Conservation (phyloP, 345 rosid genomes). For the Noccaea caerulescens region DNA sequence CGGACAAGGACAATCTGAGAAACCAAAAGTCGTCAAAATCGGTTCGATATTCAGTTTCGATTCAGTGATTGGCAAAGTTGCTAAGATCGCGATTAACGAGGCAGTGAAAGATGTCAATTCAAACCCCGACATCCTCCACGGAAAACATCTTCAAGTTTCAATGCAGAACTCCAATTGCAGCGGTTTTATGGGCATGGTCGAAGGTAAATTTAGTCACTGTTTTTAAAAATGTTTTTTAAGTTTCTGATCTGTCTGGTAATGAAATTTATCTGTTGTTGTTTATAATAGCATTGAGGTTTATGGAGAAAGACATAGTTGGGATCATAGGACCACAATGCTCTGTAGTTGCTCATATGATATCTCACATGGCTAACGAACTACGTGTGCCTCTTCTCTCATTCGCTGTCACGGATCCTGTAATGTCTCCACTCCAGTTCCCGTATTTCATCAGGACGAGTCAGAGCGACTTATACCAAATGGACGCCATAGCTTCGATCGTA, state of each 20-base stretch:
- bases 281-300: slow-evolving; percentile 68
- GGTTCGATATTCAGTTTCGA: slow-evolving; percentile 73
- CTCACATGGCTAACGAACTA: slow-evolving; percentile 77
- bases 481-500: slow-evolving; percentile 77
- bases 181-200: slow-evolving; percentile 85
- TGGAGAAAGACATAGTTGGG: slow-evolving; percentile 79
- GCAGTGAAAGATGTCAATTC: slow-evolving; percentile 91
- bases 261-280: slow-evolving; percentile 24
- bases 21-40: slow-evolving; percentile 67
- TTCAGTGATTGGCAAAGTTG: slow-evolving; percentile 78
- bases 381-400: slow-evolving; percentile 82
- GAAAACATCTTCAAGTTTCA: slow-evolving; percentile 53
- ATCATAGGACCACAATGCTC: slow-evolving; percentile 92
- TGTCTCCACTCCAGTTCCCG: slow-evolving; percentile 82
- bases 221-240: not conserved
- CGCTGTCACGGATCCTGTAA: slow-evolving; percentile 90
- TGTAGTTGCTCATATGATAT: slow-evolving; percentile 71
- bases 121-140: slow-evolving; percentile 62
- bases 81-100: slow-evolving; percentile 82
- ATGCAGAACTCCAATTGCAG: slow-evolving; percentile 74
- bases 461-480: slow-evolving; percentile 83
- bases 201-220: slow-evolving; percentile 54
- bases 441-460: slow-evolving; percentile 78
- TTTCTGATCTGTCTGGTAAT: not conserved
- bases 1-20: slow-evolving; percentile 47